Evolutionary conservation across 352 stramenopile species (phyloP), one percentile per base, ranked within the genome.

Genomic region (Hyaloperonospora brassicae): DNA sequence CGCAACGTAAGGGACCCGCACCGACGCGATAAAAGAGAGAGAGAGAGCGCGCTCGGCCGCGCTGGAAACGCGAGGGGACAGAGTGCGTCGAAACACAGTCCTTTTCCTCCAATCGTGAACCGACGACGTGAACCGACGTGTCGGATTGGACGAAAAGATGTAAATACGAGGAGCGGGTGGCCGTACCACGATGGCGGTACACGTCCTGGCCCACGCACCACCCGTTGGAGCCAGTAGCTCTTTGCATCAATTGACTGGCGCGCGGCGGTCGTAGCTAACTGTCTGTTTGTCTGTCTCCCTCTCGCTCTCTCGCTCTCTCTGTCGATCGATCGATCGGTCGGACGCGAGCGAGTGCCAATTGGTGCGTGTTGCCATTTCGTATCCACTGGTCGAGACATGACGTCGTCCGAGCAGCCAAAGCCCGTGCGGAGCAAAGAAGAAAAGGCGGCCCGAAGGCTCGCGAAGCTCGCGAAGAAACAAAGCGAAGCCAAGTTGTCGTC

Each of bases 381-480:
- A 17, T 17, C 17, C 17, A 34, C 27, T 34, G 4, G 4, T n/a
- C 36, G 12, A 14, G 36, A 42, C 11, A 62, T 27, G 17, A 79
- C 79, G 70, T 52, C 62, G 54, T 60, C 61, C 21, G 61, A 68
- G 52, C 61, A 79, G 55, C 62, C 50, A 52, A 68, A 68, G 24
- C 56, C 59, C 47, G 72, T 68, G 46, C 52, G 79, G 24, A 75
- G 66, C 31, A 79, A 87, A 54, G 77, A 82, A 53, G 73, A 83
- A 54, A 87, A 86, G 62, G 64, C 63, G 7, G 73, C 76, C 24
- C 76, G 73, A 59, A 86, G 82, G 63, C 58, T 64, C 1, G 73
- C 70, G 12, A 83, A 81, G 59, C 31, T 73, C 46, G 73, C 73
- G 35, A 79, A 74, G 67, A 83, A 84, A 58, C 10, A 69, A 5